A percentile compares a stretch with the other conserved stretches of the same genome.
phyloP scores from a whole-genome alignment of 1,284 basidiomycete species.

The Cryptococcus floricola region DNA sequence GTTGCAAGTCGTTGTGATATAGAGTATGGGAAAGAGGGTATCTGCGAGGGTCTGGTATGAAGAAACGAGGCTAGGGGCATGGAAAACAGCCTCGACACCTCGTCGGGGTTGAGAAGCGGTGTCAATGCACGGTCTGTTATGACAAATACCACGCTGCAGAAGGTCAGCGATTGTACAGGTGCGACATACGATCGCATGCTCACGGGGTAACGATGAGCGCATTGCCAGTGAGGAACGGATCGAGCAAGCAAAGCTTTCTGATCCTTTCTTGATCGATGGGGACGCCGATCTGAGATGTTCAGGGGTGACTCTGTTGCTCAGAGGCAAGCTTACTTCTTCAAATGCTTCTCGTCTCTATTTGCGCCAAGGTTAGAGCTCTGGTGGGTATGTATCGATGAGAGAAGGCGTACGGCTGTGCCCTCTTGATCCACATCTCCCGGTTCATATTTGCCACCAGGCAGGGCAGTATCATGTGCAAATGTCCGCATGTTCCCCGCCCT shows the following conservation, averaged over 20 bases:
- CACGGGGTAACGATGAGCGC: conserved; percentile 74
- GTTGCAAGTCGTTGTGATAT: conserved; percentile 24
- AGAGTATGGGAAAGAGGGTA: conserved; percentile 49
- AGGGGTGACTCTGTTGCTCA: background rate
- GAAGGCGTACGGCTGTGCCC: conserved; percentile 66
- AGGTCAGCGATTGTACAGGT: background rate
- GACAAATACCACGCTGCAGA: conserved; percentile 68
- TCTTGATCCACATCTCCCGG: conserved; percentile 63
- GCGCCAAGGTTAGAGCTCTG: background rate
- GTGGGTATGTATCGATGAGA: background rate
- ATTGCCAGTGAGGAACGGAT: conserved; percentile 69
- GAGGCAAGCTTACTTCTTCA: conserved; percentile 57
- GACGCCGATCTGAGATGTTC: conserved; percentile 65
- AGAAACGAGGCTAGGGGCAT: conserved; percentile 73
- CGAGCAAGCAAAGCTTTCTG: conserved; percentile 67
- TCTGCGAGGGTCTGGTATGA: conserved; percentile 60
- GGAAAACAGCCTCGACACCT: conserved; percentile 74
- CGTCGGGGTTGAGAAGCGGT: conserved; percentile 71
- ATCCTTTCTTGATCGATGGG: conserved; percentile 64
- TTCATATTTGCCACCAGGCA: conserved; percentile 78
- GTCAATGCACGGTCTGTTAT: conserved; percentile 60
- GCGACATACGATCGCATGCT: conserved; percentile 33
- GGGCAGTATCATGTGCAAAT: conserved; percentile 76
- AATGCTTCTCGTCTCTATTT: conserved; percentile 66
- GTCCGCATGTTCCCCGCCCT: conserved; percentile 65